Base-by-base conservation (phyloP, 768 basidiomycete species). In the Leccinum subtestaceum region DNA sequence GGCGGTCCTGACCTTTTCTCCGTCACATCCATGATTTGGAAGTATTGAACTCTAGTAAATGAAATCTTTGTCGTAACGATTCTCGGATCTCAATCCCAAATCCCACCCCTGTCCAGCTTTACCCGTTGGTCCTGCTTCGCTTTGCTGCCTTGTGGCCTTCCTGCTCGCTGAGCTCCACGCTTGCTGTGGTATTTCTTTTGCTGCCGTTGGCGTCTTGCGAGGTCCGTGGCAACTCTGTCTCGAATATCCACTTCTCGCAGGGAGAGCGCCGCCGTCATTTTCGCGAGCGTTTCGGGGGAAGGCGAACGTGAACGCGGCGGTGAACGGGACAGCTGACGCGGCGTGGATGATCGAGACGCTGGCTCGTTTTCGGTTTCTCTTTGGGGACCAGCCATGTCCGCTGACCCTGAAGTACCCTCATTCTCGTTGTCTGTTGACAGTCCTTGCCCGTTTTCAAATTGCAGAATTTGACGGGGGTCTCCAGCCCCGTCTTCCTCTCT, bases 121-220 rank as follows among this genome's bases (percentile, higher is more conserved):
- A 91, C 81, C 58, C 83, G 78, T 31, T 74, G 81, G 66, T 93
- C 90, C 67, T 86, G 85, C 75, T 93, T 95, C 56, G 87, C 87
- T 70, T 95, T 95, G 70, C 89, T 93, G 21, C 93, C 93, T 63
- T 86, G 85, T 23, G 85, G 77, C 40, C 91, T 78, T 25, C 89
- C 89, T 29, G 80, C 83, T 56, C 84, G 78, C 55, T 83, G 81
- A 3, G 79, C 79, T 7, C 81, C 80, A 61, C 86, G 83, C 72
- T 87, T 91, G 1, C 89, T 85, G 75, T 95, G 93, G 69, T 90
- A 83, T 70, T 91, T 91, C 58, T 82, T 80, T 67, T 89, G 81
- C 65, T 89, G 81, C 58, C 82, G 82, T 19, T 82, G 79, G 3
- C 84, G 85, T 67, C 84, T 86, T 2, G 78, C 73, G 19, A 91